Conservation (phyloP, 345 rosid species). For the Orychophragmus violaceus region DNA sequence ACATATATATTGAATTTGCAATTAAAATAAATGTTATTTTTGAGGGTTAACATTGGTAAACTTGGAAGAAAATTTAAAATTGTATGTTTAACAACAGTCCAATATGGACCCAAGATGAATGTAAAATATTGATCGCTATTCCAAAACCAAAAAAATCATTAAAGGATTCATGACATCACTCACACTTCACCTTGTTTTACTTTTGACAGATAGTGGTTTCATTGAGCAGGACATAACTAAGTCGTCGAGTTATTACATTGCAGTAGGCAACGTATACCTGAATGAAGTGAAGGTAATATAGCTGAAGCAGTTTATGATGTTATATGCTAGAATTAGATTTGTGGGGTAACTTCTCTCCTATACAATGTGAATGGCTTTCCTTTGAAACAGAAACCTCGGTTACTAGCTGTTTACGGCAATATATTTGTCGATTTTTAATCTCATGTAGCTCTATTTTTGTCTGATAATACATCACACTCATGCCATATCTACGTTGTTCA, state of each 20-base stretch:
- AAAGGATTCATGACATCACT: slow-evolving; percentile 17
- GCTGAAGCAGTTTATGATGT: neutral
- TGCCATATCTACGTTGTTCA: slow-evolving; percentile 32
- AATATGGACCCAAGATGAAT: no score
- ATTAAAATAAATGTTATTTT: no score
- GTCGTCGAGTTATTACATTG: slow-evolving; percentile 74
- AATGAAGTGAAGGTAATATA: slow-evolving; percentile 64
- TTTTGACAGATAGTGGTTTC: slow-evolving; percentile 53
- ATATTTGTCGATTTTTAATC: neutral
- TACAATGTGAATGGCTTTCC: neutral
- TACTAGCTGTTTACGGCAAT: neutral
- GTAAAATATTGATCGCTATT: no score
- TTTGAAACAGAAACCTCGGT: neutral
- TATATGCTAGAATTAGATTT: neutral
- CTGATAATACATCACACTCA: neutral
- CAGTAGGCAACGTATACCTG: slow-evolving; percentile 72
- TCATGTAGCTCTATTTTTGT: neutral
- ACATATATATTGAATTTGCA: no score
- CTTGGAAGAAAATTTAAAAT: no score
- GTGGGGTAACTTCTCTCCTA: neutral
- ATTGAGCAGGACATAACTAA: slow-evolving; percentile 52
- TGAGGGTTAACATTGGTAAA: no score
- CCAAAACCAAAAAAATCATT: no score
- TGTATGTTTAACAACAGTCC: no score
- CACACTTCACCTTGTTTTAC: neutral